A percentile compares a stretch with the other conserved stretches of the same genome.
phyloP scores from a whole-genome alignment of 805 yeast species.

The Metschnikowia henanensis region DNA sequence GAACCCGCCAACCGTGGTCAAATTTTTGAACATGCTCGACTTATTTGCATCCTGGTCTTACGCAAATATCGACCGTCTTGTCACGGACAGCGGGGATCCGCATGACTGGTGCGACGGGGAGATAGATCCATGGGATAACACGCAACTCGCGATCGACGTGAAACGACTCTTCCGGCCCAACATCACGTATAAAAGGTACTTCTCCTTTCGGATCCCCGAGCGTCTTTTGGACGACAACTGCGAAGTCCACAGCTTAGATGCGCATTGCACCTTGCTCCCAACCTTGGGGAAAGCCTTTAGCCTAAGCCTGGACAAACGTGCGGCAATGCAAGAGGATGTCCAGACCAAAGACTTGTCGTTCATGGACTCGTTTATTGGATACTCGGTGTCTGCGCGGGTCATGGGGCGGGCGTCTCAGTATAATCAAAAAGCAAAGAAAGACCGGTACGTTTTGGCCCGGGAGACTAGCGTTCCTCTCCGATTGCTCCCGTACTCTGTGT shows the following conservation, averaged over 20 bases:
- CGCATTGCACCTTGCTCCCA: constrained; percentile 39
- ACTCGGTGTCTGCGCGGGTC: constrained; percentile 40
- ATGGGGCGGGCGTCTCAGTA: constrained; percentile 43
- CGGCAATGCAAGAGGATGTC: constrained; percentile 14
- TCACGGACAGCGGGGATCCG: constrained; percentile 33
- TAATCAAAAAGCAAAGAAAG: constrained; percentile 19
- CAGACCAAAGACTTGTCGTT: constrained; percentile 35
- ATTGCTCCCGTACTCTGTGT: constrained; percentile 30
- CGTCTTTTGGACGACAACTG: constrained; percentile 42
- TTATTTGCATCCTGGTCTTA: constrained; percentile 46
- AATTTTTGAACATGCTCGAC: constrained; percentile 44
- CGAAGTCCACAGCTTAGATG: constrained; percentile 32
- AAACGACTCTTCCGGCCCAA: constrained; percentile 38
- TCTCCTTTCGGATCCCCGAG: constrained; percentile 42
- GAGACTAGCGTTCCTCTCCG: constrained; percentile 35
- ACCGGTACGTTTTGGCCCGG: constrained; percentile 39
- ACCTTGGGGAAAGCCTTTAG: constrained; percentile 34
- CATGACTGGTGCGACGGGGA: constrained; percentile 47
- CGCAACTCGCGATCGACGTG: constrained; percentile 36
- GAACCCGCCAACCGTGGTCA: constrained; percentile 30
- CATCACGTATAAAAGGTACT: constrained; percentile 40
- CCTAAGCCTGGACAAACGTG: constrained; percentile 21
- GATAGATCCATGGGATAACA: constrained; percentile 40
- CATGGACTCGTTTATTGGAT: constrained; percentile 37
- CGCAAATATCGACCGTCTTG: constrained; percentile 35